A percentile compares a stretch with the other conserved stretches of the same genome.
Evolutionary conservation across 2,329 filamentous ascomycete species (phyloP).

Genomic region (Colletotrichum gloeosporioides): DNA sequence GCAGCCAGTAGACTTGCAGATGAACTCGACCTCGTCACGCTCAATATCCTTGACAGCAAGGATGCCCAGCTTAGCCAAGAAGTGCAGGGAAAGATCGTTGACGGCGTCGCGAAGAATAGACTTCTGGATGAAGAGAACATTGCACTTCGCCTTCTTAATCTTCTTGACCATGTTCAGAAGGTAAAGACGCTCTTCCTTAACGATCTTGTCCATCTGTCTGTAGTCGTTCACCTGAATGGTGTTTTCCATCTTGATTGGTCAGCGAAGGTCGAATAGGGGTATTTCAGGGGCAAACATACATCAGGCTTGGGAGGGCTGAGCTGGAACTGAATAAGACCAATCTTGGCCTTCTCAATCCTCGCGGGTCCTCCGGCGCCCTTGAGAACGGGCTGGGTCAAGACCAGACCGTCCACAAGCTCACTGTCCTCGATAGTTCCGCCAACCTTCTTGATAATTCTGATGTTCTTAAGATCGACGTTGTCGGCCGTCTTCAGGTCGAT

Average conservation of each 20-base stretch:
- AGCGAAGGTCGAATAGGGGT: constrained; percentile 9
- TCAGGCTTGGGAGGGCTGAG: constrained; percentile 97
- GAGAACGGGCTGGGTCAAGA: constrained; percentile 89
- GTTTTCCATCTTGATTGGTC: constrained; percentile 83
- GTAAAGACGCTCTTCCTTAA: constrained; percentile 98
- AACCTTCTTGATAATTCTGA: constrained; percentile 96
- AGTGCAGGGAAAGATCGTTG: constrained; percentile 96
- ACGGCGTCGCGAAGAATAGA: constrained; percentile 97
- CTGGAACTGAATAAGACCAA: constrained; percentile 98
- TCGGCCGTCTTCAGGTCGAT: constrained; percentile 96
- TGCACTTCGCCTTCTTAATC: constrained; percentile 99
- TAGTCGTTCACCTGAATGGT: constrained; percentile 99
- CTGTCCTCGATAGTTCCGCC: constrained; percentile 98
- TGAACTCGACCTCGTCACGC: constrained; percentile 97
- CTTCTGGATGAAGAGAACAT: constrained; percentile 97
- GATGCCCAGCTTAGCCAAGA: constrained; percentile 96
- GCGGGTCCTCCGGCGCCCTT: constrained; percentile 92
- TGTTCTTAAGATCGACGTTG: constrained; percentile 96
- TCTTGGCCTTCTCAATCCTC: constrained; percentile 96
- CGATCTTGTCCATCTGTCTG: constrained; percentile 99
- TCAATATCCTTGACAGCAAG: constrained; percentile 97
- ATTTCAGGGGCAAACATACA: constrained; percentile 53
- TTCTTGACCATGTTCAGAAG: constrained; percentile 99
- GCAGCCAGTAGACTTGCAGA: constrained; percentile 98
- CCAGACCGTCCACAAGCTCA: constrained; percentile 93